These are phyloP conservation scores for Myotisia sp. DNA, from an alignment of 2,329 filamentous ascomycete genomes.

Conservation along the genomic window DNA sequence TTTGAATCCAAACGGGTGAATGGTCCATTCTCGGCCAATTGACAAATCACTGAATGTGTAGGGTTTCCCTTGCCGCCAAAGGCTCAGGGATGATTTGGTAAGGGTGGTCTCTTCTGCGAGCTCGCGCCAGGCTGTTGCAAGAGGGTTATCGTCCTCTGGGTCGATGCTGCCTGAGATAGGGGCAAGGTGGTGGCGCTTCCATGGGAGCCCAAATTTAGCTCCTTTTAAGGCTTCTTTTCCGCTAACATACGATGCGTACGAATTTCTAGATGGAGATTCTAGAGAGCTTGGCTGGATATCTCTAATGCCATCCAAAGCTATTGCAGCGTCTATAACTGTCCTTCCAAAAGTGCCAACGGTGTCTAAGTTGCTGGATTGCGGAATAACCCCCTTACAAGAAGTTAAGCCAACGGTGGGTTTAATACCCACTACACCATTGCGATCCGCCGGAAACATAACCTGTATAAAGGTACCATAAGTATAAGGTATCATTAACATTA, in stretches of 20 bases:
- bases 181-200: constrained; percentile 47
- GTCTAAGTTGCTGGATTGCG: constrained; percentile 54
- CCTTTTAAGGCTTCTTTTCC: constrained; percentile 41
- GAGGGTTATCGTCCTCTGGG: constrained; percentile 36
- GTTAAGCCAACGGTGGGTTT: constrained; percentile 65
- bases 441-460: constrained; percentile 58
- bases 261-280: constrained; percentile 34
- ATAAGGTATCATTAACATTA: constrained; percentile 4
- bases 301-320: constrained; percentile 51
- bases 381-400: constrained; percentile 50
- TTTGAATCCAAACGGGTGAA: background rate
- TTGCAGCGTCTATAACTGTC: constrained; percentile 54
- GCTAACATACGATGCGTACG: constrained; percentile 40
- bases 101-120: constrained; percentile 49
- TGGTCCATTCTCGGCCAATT: background rate
- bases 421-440: constrained; percentile 56
- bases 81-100: constrained; percentile 31
- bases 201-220: constrained; percentile 56
- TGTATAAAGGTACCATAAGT: constrained; percentile 13
- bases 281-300: constrained; percentile 53
- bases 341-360: constrained; percentile 53
- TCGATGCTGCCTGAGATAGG: constrained; percentile 51
- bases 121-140: constrained; percentile 48
- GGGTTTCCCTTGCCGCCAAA: constrained; percentile 33
- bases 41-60: background rate